These are phyloP conservation scores for Coemansia sp. DNA, from an alignment of 192 early-diverging fungal genomes.

Conservation along the genomic window DNA sequence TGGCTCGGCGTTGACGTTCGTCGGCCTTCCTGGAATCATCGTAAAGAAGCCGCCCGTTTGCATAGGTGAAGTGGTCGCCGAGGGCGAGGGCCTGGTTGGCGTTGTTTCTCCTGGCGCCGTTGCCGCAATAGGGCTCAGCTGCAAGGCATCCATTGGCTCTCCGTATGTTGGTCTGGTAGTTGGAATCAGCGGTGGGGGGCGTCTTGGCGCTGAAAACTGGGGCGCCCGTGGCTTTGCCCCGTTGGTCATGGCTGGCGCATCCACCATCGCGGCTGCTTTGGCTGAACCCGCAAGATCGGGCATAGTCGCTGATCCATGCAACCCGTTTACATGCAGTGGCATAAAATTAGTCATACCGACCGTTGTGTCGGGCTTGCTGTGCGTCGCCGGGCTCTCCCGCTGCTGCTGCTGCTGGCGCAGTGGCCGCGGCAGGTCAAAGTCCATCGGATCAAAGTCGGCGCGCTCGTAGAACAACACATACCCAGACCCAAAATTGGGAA, in stretches of 20 bases:
- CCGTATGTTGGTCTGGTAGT: slow-evolving; percentile 38
- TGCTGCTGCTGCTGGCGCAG: slow-evolving; percentile 2
- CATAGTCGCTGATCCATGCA: slow-evolving; percentile 30
- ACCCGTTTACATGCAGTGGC: slow-evolving; percentile 1
- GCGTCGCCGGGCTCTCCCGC: not conserved
- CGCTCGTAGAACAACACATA: slow-evolving; percentile 83
- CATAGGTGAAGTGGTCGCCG: slow-evolving; percentile 7
- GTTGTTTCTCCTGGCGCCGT: slow-evolving; percentile 5
- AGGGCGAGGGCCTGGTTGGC: slow-evolving; percentile 15
- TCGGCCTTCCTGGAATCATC: not conserved
- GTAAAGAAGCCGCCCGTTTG: slow-evolving; percentile 11
- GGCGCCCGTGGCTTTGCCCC: not conserved
- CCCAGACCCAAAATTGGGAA: slow-evolving; percentile 71
- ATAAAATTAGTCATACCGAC: not conserved
- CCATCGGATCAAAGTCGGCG: slow-evolving; percentile 43
- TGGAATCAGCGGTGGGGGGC: slow-evolving; percentile 47
- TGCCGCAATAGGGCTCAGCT: slow-evolving; percentile 7
- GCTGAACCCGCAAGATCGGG: slow-evolving; percentile 22
- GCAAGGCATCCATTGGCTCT: not conserved
- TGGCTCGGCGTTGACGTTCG: not conserved
- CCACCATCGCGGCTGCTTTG: not conserved
- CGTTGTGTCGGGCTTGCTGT: not conserved
- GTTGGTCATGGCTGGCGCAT: not conserved
- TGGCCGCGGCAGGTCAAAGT: slow-evolving; percentile 46
- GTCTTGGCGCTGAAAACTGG: slow-evolving; percentile 33